phyloP scores from a whole-genome alignment of 1,139 yeast genomes.

The Kurtzmaniella quercitrusa region DNA sequence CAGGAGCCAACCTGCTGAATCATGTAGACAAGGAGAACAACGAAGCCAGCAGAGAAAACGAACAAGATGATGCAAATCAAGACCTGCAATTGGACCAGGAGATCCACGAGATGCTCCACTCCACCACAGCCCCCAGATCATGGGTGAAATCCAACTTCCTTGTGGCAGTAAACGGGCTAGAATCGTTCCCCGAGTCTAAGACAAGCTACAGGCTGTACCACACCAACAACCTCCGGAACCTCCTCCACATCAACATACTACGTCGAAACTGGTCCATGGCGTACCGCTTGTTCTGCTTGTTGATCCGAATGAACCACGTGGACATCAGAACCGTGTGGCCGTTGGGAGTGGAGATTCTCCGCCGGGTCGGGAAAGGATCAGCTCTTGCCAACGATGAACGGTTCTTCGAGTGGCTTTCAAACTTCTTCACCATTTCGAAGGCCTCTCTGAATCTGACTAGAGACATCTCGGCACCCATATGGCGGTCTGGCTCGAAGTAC shows the following conservation, averaged over 20 bases:
- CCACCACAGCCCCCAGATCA: conserved; percentile 19
- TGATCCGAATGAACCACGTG: conserved; percentile 43
- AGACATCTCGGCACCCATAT: conserved; percentile 29
- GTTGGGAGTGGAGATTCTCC: conserved; percentile 41
- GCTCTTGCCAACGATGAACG: conserved; percentile 19
- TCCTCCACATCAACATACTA: conserved; percentile 36
- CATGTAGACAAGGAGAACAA: background rate
- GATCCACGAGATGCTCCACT: conserved; percentile 13
- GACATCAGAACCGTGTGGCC: conserved; percentile 60
- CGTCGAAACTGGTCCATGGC: conserved; percentile 52
- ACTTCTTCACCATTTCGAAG: conserved; percentile 20
- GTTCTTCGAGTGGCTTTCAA: conserved; percentile 33
- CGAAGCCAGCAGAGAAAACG: background rate
- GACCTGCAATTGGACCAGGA: conserved; percentile 10
- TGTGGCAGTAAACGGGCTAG: conserved; percentile 27
- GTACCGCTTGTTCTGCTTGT: conserved; percentile 45
- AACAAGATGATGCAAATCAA: conserved; percentile 6
- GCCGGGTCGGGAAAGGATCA: background rate
- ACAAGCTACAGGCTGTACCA: conserved; percentile 20
- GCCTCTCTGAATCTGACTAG: conserved; percentile 8
- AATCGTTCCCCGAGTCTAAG: conserved; percentile 15
- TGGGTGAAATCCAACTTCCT: conserved; percentile 21
- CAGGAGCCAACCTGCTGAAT: background rate
- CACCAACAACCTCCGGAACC: conserved; percentile 24
- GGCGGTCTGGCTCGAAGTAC: conserved; percentile 35